Percentiles rank a stretch among this genome's conserved stretches.
Conservation (phyloP, 1,139 yeast species). For the Blastobotrys aristatus region DNA sequence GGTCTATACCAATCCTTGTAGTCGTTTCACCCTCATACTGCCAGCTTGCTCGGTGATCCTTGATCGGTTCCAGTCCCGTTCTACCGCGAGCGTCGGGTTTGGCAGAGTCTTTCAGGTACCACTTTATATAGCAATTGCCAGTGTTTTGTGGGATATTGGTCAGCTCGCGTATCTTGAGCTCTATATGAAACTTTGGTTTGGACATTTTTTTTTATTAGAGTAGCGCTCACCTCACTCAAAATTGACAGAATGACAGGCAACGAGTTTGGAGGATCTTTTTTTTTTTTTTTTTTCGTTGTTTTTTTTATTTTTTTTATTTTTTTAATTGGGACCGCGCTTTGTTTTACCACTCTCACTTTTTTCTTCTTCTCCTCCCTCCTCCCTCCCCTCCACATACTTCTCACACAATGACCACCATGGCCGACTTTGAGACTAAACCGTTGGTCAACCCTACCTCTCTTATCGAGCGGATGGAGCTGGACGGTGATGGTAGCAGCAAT, state of each 20-base stretch:
- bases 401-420: conserved; percentile 3
- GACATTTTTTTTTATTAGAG: conserved; percentile 19
- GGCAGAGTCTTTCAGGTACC: conserved; percentile 46
- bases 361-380: too few species aligned
- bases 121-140: conserved; percentile 63
- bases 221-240: too few species aligned
- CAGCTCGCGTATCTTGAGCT: conserved; percentile 59
- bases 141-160: conserved; percentile 76
- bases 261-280: background rate
- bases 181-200: conserved; percentile 52
- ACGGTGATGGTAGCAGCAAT: conserved; percentile 1
- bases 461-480: background rate
- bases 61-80: conserved; percentile 42
- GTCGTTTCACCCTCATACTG: conserved; percentile 37
- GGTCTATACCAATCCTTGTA: conserved; percentile 42
- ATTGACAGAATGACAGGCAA: background rate
- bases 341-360: too few species aligned
- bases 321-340: background rate
- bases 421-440: conserved; percentile 8
- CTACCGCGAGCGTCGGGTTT: conserved; percentile 42
- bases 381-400: background rate
- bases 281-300: background rate
- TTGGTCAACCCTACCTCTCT: background rate
- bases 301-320: conserved; percentile 1
- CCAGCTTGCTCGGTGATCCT: conserved; percentile 49